Evolutionary conservation across 2,329 filamentous ascomycete species (phyloP).

Genomic region (Fusarium sp.): DNA sequence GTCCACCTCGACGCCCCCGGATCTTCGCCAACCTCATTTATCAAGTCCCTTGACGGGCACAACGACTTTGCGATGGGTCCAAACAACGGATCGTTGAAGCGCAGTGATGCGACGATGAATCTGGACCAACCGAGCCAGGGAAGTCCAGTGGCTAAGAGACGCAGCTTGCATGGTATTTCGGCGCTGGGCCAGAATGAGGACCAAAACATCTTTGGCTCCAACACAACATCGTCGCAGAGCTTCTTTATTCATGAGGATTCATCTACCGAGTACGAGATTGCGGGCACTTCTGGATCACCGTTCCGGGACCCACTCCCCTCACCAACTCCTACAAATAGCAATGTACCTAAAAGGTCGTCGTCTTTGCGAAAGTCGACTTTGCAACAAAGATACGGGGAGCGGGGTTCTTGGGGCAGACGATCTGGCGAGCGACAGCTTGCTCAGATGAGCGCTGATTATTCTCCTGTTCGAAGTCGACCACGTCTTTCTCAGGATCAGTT

Average conservation of each 20-base stretch:
- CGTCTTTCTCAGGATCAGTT: conserved; percentile 85
- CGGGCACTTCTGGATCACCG: conserved; percentile 49
- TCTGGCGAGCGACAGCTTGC: conserved; percentile 68
- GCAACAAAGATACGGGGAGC: conserved; percentile 82
- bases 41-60: conserved; percentile 63
- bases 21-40: conserved; percentile 62
- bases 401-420: conserved; percentile 71
- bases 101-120: conserved; percentile 90
- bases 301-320: conserved; percentile 57
- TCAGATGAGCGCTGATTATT: conserved; percentile 63
- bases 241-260: conserved; percentile 66
- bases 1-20: conserved; percentile 68
- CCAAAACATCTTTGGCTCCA: conserved; percentile 82
- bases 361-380: conserved; percentile 88
- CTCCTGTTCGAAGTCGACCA: conserved; percentile 71
- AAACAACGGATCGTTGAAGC: conserved; percentile 84
- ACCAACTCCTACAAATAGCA: conserved; percentile 61
- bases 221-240: conserved; percentile 54
- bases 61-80: conserved; percentile 49
- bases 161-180: conserved; percentile 84
- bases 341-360: conserved; percentile 74
- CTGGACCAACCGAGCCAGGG: conserved; percentile 81
- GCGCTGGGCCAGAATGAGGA: conserved; percentile 65
- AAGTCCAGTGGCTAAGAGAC: conserved; percentile 90
- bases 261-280: conserved; percentile 65